Evolutionary conservation across 2,329 filamentous ascomycete genomes (phyloP), one percentile per base, ranked within the genome.

Genomic region (Fusarium cicatricum): DNA sequence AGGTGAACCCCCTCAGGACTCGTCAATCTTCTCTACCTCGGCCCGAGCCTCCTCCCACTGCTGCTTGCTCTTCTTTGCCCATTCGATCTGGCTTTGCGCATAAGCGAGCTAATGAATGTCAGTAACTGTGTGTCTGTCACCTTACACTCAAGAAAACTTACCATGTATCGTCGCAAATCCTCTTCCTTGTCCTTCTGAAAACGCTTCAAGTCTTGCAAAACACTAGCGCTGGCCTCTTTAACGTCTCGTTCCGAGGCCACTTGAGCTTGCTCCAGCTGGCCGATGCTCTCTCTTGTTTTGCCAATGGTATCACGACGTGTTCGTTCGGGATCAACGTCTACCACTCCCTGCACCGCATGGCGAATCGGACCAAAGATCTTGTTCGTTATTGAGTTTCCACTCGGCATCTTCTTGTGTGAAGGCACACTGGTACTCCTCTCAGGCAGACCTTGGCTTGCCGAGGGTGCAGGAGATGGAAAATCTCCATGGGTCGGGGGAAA

Each of bases 161-260:
- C 95, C 95, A 99, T 99, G 74, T 98, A 98, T 60, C 91, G 86
- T 71, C 88, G 89, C 69, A 99, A 75, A 73, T 99, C 95, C 44
- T 94, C 92, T 77, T 99, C 96, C 76, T 99, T 99, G 76, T 98
- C 93, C 55, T 82, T 82, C 75, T 99, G 96, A 76, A 99, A 99
- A 57, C 95, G 83, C 78, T 92, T 92, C 56, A 99, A 79, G 72
- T 99, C 95, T 68, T 90, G 89, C 66, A 99, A 76, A 5, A 98
- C 91, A 46, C 92, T 96, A 3, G 85, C 81, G 70, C 92, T 97
- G 9, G 95, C 95, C 69, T 98, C 92, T 73, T 90, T 93, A 57
- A 98, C 95, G 71, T 99, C 95, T 69, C 92, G 88, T 60, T 93
- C 92, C 5, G 92, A 91, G 5, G 91, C 93, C 28, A 92, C 85